phyloP scores from a whole-genome alignment of 495 filamentous ascomycete genomes.

The Astrothelium macrocarpum region DNA sequence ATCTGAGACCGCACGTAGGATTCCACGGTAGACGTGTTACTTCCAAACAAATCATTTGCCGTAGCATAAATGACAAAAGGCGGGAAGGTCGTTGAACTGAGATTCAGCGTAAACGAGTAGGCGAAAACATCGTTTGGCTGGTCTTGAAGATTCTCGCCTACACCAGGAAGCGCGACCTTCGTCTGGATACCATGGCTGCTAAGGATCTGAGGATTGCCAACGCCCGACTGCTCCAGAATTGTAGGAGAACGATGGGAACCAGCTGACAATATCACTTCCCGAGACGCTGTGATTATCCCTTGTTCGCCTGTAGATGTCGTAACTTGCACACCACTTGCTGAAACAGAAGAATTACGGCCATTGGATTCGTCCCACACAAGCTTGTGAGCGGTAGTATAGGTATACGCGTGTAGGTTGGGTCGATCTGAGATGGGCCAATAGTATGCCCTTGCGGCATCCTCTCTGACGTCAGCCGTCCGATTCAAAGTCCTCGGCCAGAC shows the following conservation, averaged over 20 bases:
- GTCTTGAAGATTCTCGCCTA: conserved; percentile 60
- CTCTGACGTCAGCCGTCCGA: neutral
- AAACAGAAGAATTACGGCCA: neutral
- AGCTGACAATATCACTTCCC: conserved; percentile 54
- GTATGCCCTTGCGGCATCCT: conserved; percentile 10
- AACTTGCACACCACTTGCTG: neutral
- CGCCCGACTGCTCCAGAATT: conserved; percentile 53
- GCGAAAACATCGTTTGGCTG: conserved; percentile 19
- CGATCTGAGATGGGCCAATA: conserved; percentile 1
- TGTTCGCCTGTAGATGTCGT: neutral
- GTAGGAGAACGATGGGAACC: conserved; percentile 55
- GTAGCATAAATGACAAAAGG: neutral
- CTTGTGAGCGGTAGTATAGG: neutral
- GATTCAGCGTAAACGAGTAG: neutral
- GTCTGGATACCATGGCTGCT: conserved; percentile 40
- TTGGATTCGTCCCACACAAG: conserved; percentile 16
- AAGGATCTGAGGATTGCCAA: conserved; percentile 46
- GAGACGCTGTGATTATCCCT: conserved; percentile 23
- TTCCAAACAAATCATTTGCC: neutral
- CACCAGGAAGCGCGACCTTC: conserved; percentile 46
- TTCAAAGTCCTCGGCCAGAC: conserved; percentile 6
- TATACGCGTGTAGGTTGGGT: conserved; percentile 7
- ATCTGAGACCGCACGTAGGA: conserved; percentile 2
- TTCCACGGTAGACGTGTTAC: conserved; percentile 3
- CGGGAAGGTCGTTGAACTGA: neutral